These are phyloP conservation scores for Alternaria rosae DNA, from an alignment of 2,329 filamentous ascomycete species.

Conservation along the genomic window DNA sequence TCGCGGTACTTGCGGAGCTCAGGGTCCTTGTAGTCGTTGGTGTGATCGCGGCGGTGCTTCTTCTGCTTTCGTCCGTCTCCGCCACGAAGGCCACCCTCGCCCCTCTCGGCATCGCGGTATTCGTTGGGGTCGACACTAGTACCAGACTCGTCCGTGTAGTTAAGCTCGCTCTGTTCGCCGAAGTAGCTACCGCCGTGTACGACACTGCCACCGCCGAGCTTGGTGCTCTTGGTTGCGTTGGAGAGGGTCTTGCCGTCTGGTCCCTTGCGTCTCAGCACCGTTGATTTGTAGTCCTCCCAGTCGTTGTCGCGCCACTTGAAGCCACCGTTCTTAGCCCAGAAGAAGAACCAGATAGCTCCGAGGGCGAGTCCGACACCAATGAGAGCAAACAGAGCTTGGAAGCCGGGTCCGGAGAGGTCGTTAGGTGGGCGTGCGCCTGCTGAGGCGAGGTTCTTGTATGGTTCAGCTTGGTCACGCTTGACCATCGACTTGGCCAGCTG, in stretches of 20 bases:
- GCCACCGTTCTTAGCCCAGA: conserved; percentile 91
- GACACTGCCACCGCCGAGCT: conserved; percentile 83
- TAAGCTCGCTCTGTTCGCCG: conserved; percentile 47
- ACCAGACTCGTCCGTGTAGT: conserved; percentile 56
- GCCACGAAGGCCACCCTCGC: conserved; percentile 52
- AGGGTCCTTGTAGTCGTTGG: conserved; percentile 60
- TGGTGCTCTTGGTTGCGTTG: conserved; percentile 81
- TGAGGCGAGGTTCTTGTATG: conserved; percentile 35
- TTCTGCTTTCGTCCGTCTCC: conserved; percentile 48
- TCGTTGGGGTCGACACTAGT: conserved; percentile 54
- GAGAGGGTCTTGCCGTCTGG: conserved; percentile 87
- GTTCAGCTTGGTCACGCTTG: conserved; percentile 29
- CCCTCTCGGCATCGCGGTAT: conserved; percentile 51
- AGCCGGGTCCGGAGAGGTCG: conserved; percentile 61
- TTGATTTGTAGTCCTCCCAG: conserved; percentile 99
- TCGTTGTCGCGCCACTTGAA: conserved; percentile 86
- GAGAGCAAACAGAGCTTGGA: conserved; percentile 86
- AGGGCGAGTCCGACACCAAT: conserved; percentile 80
- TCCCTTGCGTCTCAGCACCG: conserved; percentile 85
- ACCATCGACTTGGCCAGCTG: conserved; percentile 38
- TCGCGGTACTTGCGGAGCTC: conserved; percentile 84
- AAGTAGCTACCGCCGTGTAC: conserved; percentile 69
- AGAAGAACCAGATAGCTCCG: conserved; percentile 94
- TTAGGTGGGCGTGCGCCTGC: conserved; percentile 47
- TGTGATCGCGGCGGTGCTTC: conserved; percentile 62